Conservation (phyloP, 2,329 filamentous ascomycete genomes). For the Fusarium veterinarium region DNA sequence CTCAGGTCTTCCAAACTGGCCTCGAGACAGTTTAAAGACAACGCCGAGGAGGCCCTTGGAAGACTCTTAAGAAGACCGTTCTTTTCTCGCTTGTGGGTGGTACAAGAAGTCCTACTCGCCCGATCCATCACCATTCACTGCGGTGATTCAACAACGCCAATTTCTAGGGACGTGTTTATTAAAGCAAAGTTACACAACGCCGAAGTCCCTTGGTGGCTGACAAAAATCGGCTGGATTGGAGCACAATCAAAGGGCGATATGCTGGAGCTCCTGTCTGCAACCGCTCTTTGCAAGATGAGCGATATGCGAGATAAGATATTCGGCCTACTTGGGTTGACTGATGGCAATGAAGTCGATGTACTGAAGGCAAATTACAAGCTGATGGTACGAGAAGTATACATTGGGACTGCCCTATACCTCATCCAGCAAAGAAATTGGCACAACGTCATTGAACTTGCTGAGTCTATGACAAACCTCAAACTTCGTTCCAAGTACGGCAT, state of each 20-base stretch:
- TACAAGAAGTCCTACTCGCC: constrained; percentile 24
- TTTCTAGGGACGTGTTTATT: background rate
- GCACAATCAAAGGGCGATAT: background rate
- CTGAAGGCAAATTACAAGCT: constrained; percentile 21
- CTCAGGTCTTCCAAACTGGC: background rate
- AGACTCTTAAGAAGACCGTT: constrained; percentile 13
- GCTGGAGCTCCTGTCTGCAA: constrained; percentile 8
- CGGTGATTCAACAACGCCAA: background rate
- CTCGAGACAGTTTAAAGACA: background rate
- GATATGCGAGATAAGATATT: constrained; percentile 29
- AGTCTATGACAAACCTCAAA: background rate
- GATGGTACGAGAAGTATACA: constrained; percentile 28
- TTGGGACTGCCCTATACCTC: constrained; percentile 23
- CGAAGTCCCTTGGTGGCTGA: constrained; percentile 11
- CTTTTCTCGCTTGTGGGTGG: constrained; percentile 26
- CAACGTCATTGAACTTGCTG: constrained; percentile 5
- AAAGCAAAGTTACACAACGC: background rate
- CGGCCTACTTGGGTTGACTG: constrained; percentile 18
- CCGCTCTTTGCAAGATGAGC: constrained; percentile 5
- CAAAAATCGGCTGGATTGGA: constrained; percentile 7
- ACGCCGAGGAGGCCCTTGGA: background rate
- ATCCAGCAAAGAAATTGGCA: background rate
- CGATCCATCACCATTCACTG: constrained; percentile 12
- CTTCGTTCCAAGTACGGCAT: constrained; percentile 19
- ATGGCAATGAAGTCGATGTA: background rate